Evolutionary conservation across 179 eudicot genomes (phyloP).

Genomic region (Beta corolliflora): DNA sequence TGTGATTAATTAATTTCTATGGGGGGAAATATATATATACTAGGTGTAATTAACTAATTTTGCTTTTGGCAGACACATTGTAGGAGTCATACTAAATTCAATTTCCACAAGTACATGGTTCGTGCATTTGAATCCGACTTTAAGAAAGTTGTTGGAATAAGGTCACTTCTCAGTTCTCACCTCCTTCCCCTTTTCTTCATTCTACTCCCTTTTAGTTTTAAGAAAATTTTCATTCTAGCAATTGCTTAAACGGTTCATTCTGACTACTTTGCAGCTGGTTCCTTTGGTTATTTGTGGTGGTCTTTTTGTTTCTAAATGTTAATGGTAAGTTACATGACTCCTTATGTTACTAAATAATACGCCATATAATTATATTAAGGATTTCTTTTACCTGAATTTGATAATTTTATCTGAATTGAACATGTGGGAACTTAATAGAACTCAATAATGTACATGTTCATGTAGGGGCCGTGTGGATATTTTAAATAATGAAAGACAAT

Average conservation of each 20-base stretch:
- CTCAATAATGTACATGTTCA: too few relatives aligned
- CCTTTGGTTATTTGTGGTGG: constrained; percentile 38
- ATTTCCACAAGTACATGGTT: constrained; percentile 39
- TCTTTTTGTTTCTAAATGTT: constrained; percentile 36
- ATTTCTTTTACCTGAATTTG: too few relatives aligned
- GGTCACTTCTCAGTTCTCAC: constrained; percentile 1
- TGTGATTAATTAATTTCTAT: too few relatives aligned
- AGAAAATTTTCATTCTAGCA: background rate
- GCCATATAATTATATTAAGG: too few relatives aligned
- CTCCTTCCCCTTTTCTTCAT: background rate
- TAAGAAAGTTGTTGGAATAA: constrained; percentile 38
- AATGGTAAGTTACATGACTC: constrained; percentile 27
- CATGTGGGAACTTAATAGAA: too few relatives aligned
- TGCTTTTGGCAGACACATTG: constrained; percentile 28
- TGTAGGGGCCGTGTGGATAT: too few relatives aligned
- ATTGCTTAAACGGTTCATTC: background rate
- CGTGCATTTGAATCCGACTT: constrained; percentile 40
- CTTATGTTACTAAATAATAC: too few relatives aligned
- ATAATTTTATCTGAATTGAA: too few relatives aligned
- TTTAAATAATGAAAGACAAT: too few relatives aligned
- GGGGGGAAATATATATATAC: too few relatives aligned
- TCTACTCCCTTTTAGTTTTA: background rate
- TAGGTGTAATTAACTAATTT: background rate
- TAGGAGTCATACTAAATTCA: constrained; percentile 21
- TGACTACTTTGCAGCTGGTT: constrained; percentile 33